These are phyloP conservation scores for Globisporangium iwayamae DNA, from an alignment of 352 stramenopile genomes.

Conservation along the genomic window DNA sequence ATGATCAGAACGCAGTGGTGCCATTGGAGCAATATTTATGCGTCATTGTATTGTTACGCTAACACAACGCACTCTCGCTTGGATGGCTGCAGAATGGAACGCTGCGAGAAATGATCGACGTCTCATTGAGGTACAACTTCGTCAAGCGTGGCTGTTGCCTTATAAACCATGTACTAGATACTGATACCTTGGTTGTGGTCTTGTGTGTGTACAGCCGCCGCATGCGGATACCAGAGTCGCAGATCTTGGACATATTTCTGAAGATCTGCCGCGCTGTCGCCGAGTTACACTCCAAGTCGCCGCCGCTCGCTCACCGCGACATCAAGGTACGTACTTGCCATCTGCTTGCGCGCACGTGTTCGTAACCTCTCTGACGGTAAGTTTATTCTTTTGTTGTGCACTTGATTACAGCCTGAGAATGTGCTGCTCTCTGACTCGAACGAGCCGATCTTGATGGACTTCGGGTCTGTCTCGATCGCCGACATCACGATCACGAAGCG, in stretches of 20 bases:
- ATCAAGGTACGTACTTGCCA: constrained; percentile 57
- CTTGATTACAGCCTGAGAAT: constrained; percentile 70
- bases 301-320: constrained; percentile 79
- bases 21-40: not conserved
- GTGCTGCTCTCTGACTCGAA: constrained; percentile 72
- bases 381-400: not conserved
- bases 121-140: constrained; percentile 37
- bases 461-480: constrained; percentile 69
- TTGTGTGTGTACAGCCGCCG: constrained; percentile 17
- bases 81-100: constrained; percentile 59
- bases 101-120: constrained; percentile 82
- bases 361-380: no score
- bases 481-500: constrained; percentile 67
- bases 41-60: not conserved
- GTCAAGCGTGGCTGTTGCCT: not conserved
- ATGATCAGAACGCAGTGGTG: not conserved
- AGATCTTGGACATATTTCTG: constrained; percentile 80
- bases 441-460: constrained; percentile 87
- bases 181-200: not conserved
- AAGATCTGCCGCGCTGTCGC: constrained; percentile 78
- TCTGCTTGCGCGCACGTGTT: not conserved
- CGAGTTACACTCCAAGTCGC: constrained; percentile 69
- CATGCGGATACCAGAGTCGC: constrained; percentile 52
- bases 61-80: not conserved
- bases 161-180: not conserved